phyloP scores from a whole-genome alignment of 2,329 filamentous ascomycete genomes.

The Alternaria conjuncta region DNA sequence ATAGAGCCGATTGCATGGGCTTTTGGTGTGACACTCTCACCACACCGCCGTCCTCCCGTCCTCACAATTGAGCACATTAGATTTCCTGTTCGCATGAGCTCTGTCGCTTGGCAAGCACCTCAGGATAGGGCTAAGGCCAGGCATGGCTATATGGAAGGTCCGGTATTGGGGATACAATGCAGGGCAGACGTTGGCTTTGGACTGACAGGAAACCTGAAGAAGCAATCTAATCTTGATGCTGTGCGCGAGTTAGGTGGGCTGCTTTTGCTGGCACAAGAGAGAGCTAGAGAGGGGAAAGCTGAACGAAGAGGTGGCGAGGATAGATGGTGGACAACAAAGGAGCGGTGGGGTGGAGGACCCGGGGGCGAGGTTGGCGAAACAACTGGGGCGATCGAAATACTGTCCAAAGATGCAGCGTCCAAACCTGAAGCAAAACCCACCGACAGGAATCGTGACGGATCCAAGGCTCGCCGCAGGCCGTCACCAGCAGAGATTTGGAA shows the following conservation, averaged over 20 bases:
- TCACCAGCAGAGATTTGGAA: slow-evolving; percentile 61
- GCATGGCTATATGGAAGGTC: slow-evolving; percentile 64
- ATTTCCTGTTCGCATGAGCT: slow-evolving; percentile 63
- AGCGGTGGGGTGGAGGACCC: slow-evolving; percentile 64
- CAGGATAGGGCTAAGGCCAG: slow-evolving; percentile 60
- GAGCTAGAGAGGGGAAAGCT: slow-evolving; percentile 60
- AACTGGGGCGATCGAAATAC: slow-evolving; percentile 28
- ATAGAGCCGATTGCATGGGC: slow-evolving; percentile 65
- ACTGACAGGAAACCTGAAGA: slow-evolving; percentile 32
- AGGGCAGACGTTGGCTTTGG: slow-evolving; percentile 63
- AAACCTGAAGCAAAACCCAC: slow-evolving; percentile 46
- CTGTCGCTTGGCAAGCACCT: slow-evolving; percentile 61
- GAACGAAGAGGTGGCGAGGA: slow-evolving; percentile 61
- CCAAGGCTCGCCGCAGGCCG: slow-evolving; percentile 49
- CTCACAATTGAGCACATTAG: slow-evolving; percentile 59
- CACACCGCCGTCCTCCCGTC: slow-evolving; percentile 54
- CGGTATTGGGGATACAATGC: slow-evolving; percentile 62
- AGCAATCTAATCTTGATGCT: slow-evolving; percentile 56
- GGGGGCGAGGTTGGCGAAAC: slow-evolving; percentile 53
- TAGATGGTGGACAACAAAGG: slow-evolving; percentile 65
- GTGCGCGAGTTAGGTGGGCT: slow-evolving; percentile 65
- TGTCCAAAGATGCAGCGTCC: slow-evolving; percentile 32
- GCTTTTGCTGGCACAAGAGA: slow-evolving; percentile 65
- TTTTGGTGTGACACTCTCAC: slow-evolving; percentile 61
- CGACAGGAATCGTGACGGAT: slow-evolving; percentile 32